Conservation (phyloP, 108 stramenopile genomes). For the Pseudonitzschia pungens region DNA sequence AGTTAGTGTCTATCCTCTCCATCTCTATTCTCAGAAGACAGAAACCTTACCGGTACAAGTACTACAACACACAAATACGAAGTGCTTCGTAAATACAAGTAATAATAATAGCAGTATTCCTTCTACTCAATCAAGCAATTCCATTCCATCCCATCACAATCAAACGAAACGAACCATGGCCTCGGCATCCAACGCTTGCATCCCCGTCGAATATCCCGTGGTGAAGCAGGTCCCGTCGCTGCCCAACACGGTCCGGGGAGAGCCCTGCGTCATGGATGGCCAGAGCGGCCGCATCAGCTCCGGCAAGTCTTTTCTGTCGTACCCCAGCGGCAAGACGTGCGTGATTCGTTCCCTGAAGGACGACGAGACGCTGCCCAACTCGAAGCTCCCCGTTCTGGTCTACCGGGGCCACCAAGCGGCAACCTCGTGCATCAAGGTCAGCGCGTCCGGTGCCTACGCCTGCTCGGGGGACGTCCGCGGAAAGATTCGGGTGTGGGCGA, state of each 20-base stretch:
- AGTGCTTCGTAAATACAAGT: no score
- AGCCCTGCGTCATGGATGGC: conserved; percentile 68
- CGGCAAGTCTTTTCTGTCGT: conserved; percentile 59
- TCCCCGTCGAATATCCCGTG: conserved; percentile 62
- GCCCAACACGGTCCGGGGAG: conserved; percentile 67
- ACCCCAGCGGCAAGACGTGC: conserved; percentile 53
- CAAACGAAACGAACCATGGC: neutral
- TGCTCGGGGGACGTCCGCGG: conserved; percentile 85
- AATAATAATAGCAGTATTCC: no score
- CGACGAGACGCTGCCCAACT: conserved; percentile 33
- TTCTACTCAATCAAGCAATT: no score
- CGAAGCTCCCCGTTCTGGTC: conserved; percentile 55
- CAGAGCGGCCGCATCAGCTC: conserved; percentile 54
- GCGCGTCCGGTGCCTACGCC: conserved; percentile 88
- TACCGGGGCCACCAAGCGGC: conserved; percentile 90
- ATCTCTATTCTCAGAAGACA: no score
- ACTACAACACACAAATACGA: no score
- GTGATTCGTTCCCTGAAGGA: conserved; percentile 56
- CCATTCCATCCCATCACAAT: no score
- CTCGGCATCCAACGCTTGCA: conserved; percentile 72
- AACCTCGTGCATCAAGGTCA: conserved; percentile 64
- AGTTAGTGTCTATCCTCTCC: no score
- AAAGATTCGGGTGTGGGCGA: conserved; percentile 90
- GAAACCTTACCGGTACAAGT: no score
- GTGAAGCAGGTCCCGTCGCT: conserved; percentile 54